Evolutionary conservation across 208 protist genomes (phyloP).

Genomic region (Wallacemonas sp.): DNA sequence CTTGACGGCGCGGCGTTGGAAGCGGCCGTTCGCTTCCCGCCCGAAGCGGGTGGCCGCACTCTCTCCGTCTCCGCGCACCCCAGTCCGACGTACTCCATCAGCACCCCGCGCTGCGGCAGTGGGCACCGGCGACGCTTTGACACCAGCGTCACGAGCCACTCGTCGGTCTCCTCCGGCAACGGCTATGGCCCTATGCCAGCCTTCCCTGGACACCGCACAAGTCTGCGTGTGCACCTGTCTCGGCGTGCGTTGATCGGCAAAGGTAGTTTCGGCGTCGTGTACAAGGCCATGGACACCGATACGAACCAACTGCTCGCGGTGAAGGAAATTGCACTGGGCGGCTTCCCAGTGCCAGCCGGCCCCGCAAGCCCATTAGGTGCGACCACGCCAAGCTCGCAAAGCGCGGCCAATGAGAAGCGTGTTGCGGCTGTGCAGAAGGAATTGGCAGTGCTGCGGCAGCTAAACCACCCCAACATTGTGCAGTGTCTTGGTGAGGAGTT

Average conservation of each 20-base stretch:
- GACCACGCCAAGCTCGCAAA: background rate
- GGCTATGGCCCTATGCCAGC: too few species aligned
- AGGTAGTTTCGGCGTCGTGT: constrained; percentile 87
- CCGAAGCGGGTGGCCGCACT: background rate
- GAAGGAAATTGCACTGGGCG: constrained; percentile 76
- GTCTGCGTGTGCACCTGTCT: constrained; percentile 54
- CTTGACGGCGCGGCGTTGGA: constrained; percentile 8
- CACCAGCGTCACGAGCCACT: constrained; percentile 2
- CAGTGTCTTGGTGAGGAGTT: constrained; percentile 82
- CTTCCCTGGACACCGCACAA: background rate
- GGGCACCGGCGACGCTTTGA: background rate
- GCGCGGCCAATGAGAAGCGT: constrained; percentile 4
- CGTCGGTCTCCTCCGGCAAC: background rate
- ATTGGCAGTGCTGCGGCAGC: constrained; percentile 70
- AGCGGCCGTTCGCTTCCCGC: background rate
- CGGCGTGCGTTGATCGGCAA: constrained; percentile 81
- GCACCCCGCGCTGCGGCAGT: background rate
- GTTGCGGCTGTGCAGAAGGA: constrained; percentile 50
- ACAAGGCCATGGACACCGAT: constrained; percentile 81
- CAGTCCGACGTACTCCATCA: background rate
- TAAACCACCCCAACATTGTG: constrained; percentile 92
- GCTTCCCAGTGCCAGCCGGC: background rate
- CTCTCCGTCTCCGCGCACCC: background rate
- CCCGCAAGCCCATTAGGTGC: background rate
- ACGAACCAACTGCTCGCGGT: constrained; percentile 90